These are phyloP conservation scores for Oryza meridionalis DNA, from an alignment of 176 grass and related monocot genomes.

Conservation along the genomic window DNA sequence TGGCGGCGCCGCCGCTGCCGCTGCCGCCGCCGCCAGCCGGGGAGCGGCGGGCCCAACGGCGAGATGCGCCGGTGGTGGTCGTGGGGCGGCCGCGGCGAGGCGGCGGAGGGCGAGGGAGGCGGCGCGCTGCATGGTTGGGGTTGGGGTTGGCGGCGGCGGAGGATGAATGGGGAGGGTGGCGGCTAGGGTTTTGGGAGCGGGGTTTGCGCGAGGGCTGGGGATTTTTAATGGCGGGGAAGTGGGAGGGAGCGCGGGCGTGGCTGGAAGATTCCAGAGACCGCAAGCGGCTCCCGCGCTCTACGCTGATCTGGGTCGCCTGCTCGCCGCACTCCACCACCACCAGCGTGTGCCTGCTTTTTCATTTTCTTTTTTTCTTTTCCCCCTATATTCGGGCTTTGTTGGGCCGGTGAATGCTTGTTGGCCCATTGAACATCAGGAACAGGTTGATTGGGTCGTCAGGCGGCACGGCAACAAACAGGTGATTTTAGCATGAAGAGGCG, in stretches of 20 bases:
- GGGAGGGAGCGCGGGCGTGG: background rate
- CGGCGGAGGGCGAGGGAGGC: constrained; percentile 30
- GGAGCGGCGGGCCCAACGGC: background rate
- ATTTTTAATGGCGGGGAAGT: background rate
- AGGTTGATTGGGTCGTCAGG: no score
- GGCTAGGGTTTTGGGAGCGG: constrained; percentile 42
- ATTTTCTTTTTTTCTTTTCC: background rate
- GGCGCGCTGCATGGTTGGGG: constrained; percentile 30
- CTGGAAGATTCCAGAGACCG: constrained; percentile 20
- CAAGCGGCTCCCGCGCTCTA: background rate
- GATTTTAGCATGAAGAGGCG: no score
- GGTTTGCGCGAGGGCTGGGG: background rate
- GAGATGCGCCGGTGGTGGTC: background rate
- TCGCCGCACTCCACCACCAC: no score
- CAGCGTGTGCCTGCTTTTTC: background rate
- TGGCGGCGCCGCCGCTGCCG: background rate
- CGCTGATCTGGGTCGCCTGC: background rate
- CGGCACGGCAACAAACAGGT: no score
- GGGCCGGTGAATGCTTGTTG: no score
- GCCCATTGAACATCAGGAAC: no score
- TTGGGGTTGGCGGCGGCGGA: background rate
- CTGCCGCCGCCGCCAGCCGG: background rate
- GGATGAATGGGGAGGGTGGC: background rate
- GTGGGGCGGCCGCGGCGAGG: constrained; percentile 11
- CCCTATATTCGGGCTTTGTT: no score